Percentiles rank a stretch among this genome's conserved stretches.
Conservation (phyloP, 306 rosid species). For the Castanopsis chinensis region DNA sequence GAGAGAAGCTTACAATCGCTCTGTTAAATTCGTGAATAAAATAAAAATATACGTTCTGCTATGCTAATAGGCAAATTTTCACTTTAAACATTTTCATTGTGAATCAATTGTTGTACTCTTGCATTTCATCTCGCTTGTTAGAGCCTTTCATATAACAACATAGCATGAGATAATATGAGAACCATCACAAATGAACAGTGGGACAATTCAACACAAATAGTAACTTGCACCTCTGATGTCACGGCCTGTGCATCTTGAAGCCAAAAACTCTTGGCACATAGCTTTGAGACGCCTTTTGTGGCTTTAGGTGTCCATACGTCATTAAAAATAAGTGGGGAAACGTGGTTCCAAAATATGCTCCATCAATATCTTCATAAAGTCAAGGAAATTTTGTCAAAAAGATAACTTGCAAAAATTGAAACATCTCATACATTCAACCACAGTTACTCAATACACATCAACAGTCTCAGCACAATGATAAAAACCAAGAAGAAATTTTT, state of each 20-base stretch:
- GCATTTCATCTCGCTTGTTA: constrained; percentile 30
- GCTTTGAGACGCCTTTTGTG: constrained; percentile 64
- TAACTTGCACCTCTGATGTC: constrained; percentile 28
- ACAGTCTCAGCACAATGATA: neutral
- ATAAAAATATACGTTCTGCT: constrained; percentile 25
- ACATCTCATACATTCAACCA: neutral
- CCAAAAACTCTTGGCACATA: constrained; percentile 87
- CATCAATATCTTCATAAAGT: constrained; percentile 66
- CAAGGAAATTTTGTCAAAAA: constrained; percentile 30
- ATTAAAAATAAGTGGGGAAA: constrained; percentile 79
- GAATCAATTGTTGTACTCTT: constrained; percentile 23
- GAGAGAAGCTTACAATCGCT: constrained; percentile 37
- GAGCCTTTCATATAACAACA: neutral
- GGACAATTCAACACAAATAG: constrained; percentile 20
- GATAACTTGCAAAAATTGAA: neutral
- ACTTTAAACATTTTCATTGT: constrained; percentile 31
- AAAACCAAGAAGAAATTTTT: neutral
- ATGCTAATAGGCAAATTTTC: constrained; percentile 29
- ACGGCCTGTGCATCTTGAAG: constrained; percentile 76
- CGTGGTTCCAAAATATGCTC: constrained; percentile 87
- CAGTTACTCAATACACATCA: too few species aligned
- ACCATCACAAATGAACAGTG: constrained; percentile 14
- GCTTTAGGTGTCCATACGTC: constrained; percentile 79
- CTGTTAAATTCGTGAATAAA: constrained; percentile 35
- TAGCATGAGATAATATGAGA: constrained; percentile 16